phyloP scores from a whole-genome alignment of 1,139 yeast genomes.

The Yamadazyma triangularis region DNA sequence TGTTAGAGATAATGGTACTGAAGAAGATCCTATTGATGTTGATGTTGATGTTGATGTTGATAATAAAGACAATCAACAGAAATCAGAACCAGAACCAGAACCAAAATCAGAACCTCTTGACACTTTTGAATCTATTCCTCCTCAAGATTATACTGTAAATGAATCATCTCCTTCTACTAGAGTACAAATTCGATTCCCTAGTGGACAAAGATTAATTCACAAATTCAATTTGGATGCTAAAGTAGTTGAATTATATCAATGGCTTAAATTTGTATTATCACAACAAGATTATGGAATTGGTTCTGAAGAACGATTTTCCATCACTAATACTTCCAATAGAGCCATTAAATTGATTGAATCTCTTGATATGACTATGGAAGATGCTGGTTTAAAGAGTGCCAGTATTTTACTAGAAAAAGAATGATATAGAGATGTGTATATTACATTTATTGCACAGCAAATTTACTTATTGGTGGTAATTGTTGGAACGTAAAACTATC shows the following conservation, averaged over 20 bases:
- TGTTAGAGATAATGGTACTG: constrained; percentile 24
- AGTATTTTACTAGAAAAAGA: constrained; percentile 66
- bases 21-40: too few relatives aligned
- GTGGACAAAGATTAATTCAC: constrained; percentile 79
- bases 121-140: constrained; percentile 40
- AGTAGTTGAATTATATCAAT: constrained; percentile 37
- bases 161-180: constrained; percentile 61
- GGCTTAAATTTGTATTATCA: constrained; percentile 51
- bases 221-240: constrained; percentile 56
- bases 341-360: constrained; percentile 62
- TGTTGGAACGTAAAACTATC: neutral
- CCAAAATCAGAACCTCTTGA: constrained; percentile 12
- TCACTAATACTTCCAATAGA: constrained; percentile 62
- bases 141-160: constrained; percentile 54
- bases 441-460: too few relatives aligned
- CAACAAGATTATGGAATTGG: constrained; percentile 50
- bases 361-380: constrained; percentile 58
- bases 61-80: neutral
- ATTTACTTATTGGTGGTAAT: neutral
- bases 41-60: constrained; percentile 21
- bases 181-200: constrained; percentile 82
- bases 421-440: constrained; percentile 9
- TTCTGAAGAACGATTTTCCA: constrained; percentile 34
- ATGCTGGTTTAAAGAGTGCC: constrained; percentile 78
- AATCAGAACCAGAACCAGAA: constrained; percentile 5